phyloP scores from a whole-genome alignment of 768 basidiomycete species.

The Terana coerulea region DNA sequence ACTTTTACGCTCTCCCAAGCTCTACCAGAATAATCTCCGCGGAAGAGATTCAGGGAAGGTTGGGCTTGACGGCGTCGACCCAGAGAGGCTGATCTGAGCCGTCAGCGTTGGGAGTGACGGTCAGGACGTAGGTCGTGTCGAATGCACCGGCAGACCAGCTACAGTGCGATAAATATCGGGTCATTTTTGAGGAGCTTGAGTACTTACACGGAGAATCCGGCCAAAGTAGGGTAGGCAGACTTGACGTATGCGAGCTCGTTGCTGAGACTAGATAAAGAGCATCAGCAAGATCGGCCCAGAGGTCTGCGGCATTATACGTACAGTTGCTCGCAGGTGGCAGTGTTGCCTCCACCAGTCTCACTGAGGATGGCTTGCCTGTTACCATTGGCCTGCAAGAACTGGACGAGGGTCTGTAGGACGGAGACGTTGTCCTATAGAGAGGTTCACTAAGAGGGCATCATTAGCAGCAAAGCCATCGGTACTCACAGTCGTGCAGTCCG shows the following conservation, averaged over 20 bases:
- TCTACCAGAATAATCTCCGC: too few species aligned
- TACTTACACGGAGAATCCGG: slow-evolving; percentile 43
- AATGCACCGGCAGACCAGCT: slow-evolving; percentile 51
- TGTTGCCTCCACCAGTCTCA: slow-evolving; percentile 44
- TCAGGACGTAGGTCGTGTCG: slow-evolving; percentile 45
- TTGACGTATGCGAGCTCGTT: slow-evolving; percentile 44
- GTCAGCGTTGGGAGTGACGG: slow-evolving; percentile 43
- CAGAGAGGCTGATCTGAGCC: slow-evolving; percentile 46
- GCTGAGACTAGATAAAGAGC: slow-evolving; percentile 30
- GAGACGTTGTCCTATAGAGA: slow-evolving; percentile 39
- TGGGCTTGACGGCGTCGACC: slow-evolving; percentile 32
- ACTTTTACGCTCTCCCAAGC: too few species aligned
- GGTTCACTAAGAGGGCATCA: slow-evolving; percentile 3
- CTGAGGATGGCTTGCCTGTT: slow-evolving; percentile 40
- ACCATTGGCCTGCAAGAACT: slow-evolving; percentile 39
- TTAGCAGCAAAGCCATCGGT: not conserved
- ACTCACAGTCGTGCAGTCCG: slow-evolving; percentile 38
- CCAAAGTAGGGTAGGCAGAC: slow-evolving; percentile 36
- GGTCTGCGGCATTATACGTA: slow-evolving; percentile 20
- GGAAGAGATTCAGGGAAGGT: slow-evolving; percentile 28
- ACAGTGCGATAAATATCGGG: not conserved
- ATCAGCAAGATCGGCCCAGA: slow-evolving; percentile 4
- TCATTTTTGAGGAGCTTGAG: not conserved
- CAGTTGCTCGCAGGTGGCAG: slow-evolving; percentile 33
- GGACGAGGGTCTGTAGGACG: slow-evolving; percentile 38